Conservation (phyloP, 306 rosid species). For the Vigna angularis region DNA sequence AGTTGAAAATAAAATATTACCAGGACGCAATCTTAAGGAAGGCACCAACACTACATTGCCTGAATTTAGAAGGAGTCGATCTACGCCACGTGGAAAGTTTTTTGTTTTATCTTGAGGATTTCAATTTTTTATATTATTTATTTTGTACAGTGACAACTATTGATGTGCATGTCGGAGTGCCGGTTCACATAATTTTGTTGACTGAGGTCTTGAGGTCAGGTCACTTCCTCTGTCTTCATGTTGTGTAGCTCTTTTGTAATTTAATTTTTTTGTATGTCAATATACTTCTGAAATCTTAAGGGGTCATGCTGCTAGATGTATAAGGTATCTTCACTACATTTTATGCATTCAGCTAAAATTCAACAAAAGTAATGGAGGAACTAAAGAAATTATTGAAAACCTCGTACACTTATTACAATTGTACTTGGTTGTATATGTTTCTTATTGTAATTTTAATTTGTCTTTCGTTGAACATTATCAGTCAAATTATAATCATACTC, state of each 20-base stretch:
- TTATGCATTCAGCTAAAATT: constrained; percentile 17
- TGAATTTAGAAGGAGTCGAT: constrained; percentile 77
- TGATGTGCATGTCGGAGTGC: constrained; percentile 47
- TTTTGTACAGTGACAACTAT: constrained; percentile 57
- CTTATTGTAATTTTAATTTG: no score
- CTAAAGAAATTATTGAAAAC: not conserved
- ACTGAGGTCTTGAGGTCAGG: constrained; percentile 45
- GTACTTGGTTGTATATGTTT: constrained; percentile 1
- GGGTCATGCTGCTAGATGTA: not conserved
- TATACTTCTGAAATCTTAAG: constrained; percentile 21
- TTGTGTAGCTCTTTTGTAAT: constrained; percentile 42
- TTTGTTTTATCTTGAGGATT: constrained; percentile 61
- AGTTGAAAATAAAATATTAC: constrained; percentile 66
- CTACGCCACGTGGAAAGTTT: constrained; percentile 89
- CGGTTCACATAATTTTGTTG: constrained; percentile 41
- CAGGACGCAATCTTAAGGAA: constrained; percentile 61
- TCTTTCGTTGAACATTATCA: not conserved
- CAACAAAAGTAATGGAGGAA: constrained; percentile 20
- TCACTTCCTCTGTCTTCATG: constrained; percentile 26
- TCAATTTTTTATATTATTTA: constrained; percentile 12
- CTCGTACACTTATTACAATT: not conserved
- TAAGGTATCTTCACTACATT: constrained; percentile 8
- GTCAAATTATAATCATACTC: not conserved
- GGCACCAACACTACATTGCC: constrained; percentile 57
- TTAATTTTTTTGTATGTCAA: not conserved